Base-by-base conservation (phyloP, 1,139 yeast genomes). In the Hanseniaspora uvarum region DNA sequence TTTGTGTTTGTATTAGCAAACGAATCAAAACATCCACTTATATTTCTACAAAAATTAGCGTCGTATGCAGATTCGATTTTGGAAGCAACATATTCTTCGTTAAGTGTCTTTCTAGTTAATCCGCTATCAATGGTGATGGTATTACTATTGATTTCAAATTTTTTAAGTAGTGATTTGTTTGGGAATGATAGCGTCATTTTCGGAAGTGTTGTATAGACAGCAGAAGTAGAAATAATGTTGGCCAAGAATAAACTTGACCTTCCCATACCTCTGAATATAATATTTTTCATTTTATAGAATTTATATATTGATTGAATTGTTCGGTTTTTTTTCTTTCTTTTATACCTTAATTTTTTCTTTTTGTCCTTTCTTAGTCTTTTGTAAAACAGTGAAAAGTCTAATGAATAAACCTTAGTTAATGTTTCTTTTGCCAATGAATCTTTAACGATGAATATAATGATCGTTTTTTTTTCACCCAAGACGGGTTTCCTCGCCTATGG, bases 231-330 rank as follows among this genome's bases (percentile, higher is more conserved):
- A 6, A 43, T 18, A 1, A 50, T 19, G 39, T 43, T 50, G n/a
- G 48, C 23, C 37, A 50, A 26, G 23, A 50, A 44, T 11, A 50
- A 28, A 19, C 40, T 24, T 19, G 53, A 43, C 28, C 43, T 50
- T 7, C 48, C 30, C 23, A 44, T 26, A 4, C 53, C 53, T 50
- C 53, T 36, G 1, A 36, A 24, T 14, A 50, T 19, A 10, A 43
- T 23, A 11, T 23, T 19, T 30, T 50, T 50, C 53, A 50, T 49
- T n/a, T 7, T n/a, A n/a, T 38, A 16, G 16, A 28, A 11, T 45
- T 45, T 7, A 16, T 41, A 24, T 10, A 30, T 10, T 30, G 6
- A 30, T 6, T 30, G 33, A 30, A 30, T n/a, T n/a, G n/a, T n/a
- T n/a, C n/a, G n/a, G n/a, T n/a, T 8, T 6, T 10, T 30, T 11